phyloP scores from a whole-genome alignment of 2,329 filamentous ascomycete species.

The Aspergillus jensenii region DNA sequence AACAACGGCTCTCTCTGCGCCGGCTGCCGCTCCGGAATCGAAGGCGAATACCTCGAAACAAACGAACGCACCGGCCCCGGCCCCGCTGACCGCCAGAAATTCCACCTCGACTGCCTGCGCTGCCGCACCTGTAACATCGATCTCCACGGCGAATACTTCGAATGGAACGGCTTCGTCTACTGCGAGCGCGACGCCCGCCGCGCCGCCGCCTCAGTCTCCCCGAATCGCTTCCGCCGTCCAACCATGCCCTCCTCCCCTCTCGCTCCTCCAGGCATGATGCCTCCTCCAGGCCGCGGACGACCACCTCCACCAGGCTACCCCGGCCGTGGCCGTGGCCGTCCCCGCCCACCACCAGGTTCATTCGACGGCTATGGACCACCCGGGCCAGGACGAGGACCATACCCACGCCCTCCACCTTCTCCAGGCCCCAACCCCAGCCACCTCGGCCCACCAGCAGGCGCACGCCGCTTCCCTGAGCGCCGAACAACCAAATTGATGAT shows the following conservation, averaged over 20 bases:
- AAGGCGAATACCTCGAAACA: constrained; percentile 90
- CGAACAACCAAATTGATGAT: constrained; percentile 52
- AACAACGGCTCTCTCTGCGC: constrained; percentile 84
- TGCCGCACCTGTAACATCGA: constrained; percentile 72
- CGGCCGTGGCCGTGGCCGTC: constrained; percentile 19
- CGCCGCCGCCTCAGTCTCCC: constrained; percentile 42
- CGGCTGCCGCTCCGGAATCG: constrained; percentile 79
- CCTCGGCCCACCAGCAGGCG: constrained; percentile 11
- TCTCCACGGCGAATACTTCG: constrained; percentile 84
- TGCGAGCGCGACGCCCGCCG: constrained; percentile 83
- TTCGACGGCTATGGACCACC: not conserved
- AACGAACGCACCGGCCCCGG: constrained; percentile 44
- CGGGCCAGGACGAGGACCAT: not conserved
- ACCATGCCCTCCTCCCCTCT: constrained; percentile 35
- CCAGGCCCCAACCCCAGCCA: constrained; percentile 10
- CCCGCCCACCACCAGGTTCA: constrained; percentile 21
- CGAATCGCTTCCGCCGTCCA: constrained; percentile 37
- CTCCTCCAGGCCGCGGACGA: constrained; percentile 16
- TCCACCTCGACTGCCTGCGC: constrained; percentile 82
- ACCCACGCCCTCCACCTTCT: not conserved
- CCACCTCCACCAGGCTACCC: constrained; percentile 26
- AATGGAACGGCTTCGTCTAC: constrained; percentile 75
- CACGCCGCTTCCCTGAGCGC: constrained; percentile 48
- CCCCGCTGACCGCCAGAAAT: constrained; percentile 60
- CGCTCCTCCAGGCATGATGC: constrained; percentile 24